Evolutionary conservation across 2,329 filamentous ascomycete species (phyloP).

Genomic region (Pyricularia grisea): DNA sequence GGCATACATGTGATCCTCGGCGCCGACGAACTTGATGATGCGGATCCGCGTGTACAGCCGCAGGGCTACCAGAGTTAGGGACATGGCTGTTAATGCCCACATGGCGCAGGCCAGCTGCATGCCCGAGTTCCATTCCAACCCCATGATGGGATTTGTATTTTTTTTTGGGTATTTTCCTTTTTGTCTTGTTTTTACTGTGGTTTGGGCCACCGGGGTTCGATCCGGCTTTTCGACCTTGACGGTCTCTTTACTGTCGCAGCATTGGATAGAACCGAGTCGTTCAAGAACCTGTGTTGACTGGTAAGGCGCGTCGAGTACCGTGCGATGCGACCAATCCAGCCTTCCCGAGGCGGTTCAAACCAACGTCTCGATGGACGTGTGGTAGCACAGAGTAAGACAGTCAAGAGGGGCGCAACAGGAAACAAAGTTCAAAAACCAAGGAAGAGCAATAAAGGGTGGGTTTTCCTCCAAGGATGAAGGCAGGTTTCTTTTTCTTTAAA

Average conservation of each 20-base stretch:
- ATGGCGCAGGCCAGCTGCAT: conserved; percentile 21
- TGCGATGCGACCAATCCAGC: background rate
- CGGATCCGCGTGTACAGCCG: conserved; percentile 26
- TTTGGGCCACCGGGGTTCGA: background rate
- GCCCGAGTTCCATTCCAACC: conserved; percentile 13
- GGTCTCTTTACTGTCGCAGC: background rate
- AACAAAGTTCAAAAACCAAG: background rate
- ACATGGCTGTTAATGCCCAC: conserved; percentile 25
- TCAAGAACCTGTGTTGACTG: background rate
- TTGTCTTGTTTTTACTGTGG: background rate
- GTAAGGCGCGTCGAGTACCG: background rate
- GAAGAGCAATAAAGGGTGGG: background rate
- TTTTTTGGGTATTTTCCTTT: background rate
- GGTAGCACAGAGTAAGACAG: background rate
- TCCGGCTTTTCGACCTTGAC: background rate
- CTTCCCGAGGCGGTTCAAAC: background rate
- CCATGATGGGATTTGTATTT: background rate
- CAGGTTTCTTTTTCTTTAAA: background rate
- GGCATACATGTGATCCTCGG: conserved; percentile 25
- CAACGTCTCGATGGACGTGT: background rate
- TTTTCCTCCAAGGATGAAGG: background rate
- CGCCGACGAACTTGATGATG: conserved; percentile 25
- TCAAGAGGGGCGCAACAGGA: background rate
- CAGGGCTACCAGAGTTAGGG: conserved; percentile 21
- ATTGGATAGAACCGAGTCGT: background rate